Evolutionary conservation across 2,329 filamentous ascomycete species (phyloP).

Genomic region (Curvularia spicifera): DNA sequence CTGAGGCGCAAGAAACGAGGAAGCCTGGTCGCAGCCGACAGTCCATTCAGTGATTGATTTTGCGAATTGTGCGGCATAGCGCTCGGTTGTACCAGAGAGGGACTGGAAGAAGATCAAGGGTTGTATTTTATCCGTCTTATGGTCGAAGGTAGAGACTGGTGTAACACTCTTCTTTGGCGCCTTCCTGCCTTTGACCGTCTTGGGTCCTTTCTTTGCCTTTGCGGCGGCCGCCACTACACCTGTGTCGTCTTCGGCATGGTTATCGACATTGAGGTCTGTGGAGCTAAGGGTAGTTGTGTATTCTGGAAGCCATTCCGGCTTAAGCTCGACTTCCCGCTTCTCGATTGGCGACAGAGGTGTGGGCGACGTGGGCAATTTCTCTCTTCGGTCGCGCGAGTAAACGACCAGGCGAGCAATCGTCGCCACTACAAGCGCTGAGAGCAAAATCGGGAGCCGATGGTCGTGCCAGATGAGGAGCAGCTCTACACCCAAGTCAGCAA

Average conservation of each 20-base stretch:
- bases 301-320: conserved; percentile 46
- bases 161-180: conserved; percentile 27
- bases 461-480: conserved; percentile 48
- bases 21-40: conserved; percentile 43
- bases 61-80: conserved; percentile 69
- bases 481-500: conserved; percentile 31
- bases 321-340: conserved; percentile 41
- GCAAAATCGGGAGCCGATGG: conserved; percentile 43
- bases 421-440: conserved; percentile 40
- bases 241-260: conserved; percentile 39
- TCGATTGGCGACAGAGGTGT: conserved; percentile 41
- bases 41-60: conserved; percentile 59
- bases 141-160: conserved; percentile 32
- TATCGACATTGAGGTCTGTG: conserved; percentile 33
- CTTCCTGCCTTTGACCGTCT: conserved; percentile 49
- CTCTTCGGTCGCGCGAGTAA: conserved; percentile 35
- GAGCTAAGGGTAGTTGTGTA: conserved; percentile 39
- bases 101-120: conserved; percentile 88
- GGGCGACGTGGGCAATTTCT: conserved; percentile 41
- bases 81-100: conserved; percentile 81
- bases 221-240: conserved; percentile 24
- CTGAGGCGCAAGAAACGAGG: conserved; percentile 62
- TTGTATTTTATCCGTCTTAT: conserved; percentile 62
- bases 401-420: conserved; percentile 39
- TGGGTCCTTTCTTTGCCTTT: conserved; percentile 44